A percentile compares a stretch with the other conserved stretches of the same genome.
phyloP scores from a whole-genome alignment of 202 grass and related monocot species.

The Zizania palustris region DNA sequence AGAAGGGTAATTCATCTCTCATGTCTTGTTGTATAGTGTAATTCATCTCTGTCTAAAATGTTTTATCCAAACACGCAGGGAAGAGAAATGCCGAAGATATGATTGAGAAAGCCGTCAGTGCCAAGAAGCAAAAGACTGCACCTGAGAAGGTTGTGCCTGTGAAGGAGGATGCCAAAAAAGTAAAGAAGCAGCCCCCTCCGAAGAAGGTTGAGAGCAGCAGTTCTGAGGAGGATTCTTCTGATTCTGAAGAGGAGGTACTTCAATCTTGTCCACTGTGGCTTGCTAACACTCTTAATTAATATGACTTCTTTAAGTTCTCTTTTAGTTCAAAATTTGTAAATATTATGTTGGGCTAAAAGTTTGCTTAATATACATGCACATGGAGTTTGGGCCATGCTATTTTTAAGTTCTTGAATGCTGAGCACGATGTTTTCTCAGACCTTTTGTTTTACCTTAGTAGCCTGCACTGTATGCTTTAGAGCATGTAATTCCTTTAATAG shows the following conservation, averaged over 20 bases:
- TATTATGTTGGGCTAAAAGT: neutral
- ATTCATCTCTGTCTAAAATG: neutral
- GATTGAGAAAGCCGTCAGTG: constrained; percentile 59
- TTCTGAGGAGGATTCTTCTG: constrained; percentile 70
- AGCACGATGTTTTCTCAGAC: neutral
- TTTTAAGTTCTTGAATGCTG: neutral
- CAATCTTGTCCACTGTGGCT: neutral
- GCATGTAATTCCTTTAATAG: too few species aligned
- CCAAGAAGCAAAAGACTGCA: constrained; percentile 74
- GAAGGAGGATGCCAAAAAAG: constrained; percentile 42
- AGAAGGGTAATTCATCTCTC: constrained; percentile 54
- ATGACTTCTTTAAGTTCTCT: neutral
- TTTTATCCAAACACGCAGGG: constrained; percentile 43
- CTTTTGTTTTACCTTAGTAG: neutral
- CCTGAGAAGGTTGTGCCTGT: constrained; percentile 35
- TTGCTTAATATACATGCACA: neutral
- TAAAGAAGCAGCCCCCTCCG: constrained; percentile 49
- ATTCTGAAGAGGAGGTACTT: constrained; percentile 78
- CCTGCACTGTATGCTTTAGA: too few species aligned
- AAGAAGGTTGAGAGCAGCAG: constrained; percentile 78
- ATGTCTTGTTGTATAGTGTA: neutral
- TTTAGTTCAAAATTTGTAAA: constrained; percentile 7
- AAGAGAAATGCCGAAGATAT: constrained; percentile 71
- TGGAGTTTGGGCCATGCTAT: neutral
- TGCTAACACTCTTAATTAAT: constrained; percentile 15